phyloP scores from a whole-genome alignment of 805 yeast species.

The Hanseniaspora valbyensis region DNA sequence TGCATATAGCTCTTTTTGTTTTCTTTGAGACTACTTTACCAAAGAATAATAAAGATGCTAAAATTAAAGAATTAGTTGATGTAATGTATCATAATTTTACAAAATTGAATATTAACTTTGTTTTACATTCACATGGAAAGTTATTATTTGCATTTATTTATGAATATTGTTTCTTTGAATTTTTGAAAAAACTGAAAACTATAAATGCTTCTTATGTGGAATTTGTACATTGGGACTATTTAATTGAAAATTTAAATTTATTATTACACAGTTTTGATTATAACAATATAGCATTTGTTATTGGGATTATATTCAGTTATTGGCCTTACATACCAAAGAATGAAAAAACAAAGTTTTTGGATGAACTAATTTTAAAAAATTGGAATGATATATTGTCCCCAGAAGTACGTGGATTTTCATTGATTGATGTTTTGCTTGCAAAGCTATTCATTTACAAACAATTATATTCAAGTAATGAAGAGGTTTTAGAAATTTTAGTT shows the following conservation, averaged over 20 bases:
- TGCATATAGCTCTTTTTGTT: not conserved
- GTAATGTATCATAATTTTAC: not conserved
- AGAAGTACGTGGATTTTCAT: constrained; percentile 5
- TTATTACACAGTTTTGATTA: constrained; percentile 1
- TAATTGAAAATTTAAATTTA: not conserved
- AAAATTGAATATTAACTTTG: not conserved
- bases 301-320: not conserved
- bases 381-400: constrained; percentile 8
- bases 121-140: constrained; percentile 2
- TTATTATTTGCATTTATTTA: not conserved
- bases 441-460: constrained; percentile 4
- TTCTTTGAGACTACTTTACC: not conserved
- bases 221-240: not conserved
- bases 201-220: not conserved
- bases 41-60: not conserved
- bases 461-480: not conserved
- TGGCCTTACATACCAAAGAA: not conserved
- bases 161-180: constrained; percentile 4
- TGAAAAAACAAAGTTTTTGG: not conserved
- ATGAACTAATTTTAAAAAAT: not conserved
- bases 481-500: not conserved
- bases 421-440: constrained; percentile 3
- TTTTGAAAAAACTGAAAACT: not conserved
- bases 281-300: not conserved
- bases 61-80: not conserved